Base-by-base conservation (phyloP, 257 asterid species). In the Pogostemon cablin region DNA sequence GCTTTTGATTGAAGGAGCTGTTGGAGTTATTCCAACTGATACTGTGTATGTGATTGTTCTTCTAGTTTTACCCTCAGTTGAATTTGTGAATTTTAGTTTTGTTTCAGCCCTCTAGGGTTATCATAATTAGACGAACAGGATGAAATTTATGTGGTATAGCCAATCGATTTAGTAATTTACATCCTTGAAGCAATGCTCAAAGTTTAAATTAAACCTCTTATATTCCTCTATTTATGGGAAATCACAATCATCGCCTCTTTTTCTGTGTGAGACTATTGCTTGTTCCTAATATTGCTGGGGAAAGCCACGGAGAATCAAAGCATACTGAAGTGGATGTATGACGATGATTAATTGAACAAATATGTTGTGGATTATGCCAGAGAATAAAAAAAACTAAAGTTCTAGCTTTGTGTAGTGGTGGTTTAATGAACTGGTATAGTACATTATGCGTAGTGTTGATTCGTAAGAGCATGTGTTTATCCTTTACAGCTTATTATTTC, bases 1-100 rank as follows among this genome's bases (percentile, higher is more conserved):
- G 74, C 98, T 88, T 48, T 75, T 93, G 78, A 88, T 88, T 62
- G 74, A 83, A 78, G 97, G 97, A 69, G 98, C 98, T 73, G 97
- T 93, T 70, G 97, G 97, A 69, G 98, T 93, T 64, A 90, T 93
- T 79, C 98, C 98, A 39, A 93, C 98, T 17, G 98, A 93, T 73
- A 90, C 98, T 7, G 85, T 88, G 98, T 93, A 80, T 20, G 90
- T 56, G 37, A 5, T 72, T 53, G 15, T 15, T 34, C 25, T 11
- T 10, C 6, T 50, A 0, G 1, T 38, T 59, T 55, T 65, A 0
- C 54, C 11, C 3, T 63, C 53, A 6, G 48, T 59, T 62, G 47
- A 35, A 12, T 3, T n/a, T 67, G n/a, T 40, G 25, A 7, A 20
- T 56, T 6, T 50, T 8, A 7, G 4, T 56, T 60, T n/a, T 15